Evolutionary conservation across 371 early-diverging fungal genomes (phyloP).

Genomic region (Dinochytrium kinnereticum): DNA sequence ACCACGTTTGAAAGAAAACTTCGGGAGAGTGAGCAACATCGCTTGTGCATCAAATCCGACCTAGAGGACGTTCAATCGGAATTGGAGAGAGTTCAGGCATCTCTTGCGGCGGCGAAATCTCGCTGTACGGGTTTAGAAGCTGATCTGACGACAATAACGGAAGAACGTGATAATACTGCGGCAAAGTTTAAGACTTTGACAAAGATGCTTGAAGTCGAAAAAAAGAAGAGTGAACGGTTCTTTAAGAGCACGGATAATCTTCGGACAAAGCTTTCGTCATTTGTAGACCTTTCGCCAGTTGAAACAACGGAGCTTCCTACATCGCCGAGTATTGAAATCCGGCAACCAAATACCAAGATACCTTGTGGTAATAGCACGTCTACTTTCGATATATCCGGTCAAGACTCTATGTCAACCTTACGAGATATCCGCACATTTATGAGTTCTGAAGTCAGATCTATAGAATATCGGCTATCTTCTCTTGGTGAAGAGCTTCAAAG

Average conservation of each 20-base stretch:
- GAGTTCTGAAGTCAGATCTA: neutral
- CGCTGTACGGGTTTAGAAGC: neutral
- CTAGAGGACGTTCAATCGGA: neutral
- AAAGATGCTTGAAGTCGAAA: neutral
- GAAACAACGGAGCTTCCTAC: neutral
- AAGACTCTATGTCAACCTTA: neutral
- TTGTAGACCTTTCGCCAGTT: conserved; percentile 1
- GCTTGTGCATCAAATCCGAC: neutral
- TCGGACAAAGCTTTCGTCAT: neutral
- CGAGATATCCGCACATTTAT: neutral
- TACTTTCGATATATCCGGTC: neutral
- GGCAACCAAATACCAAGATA: no score
- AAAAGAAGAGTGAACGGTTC: neutral
- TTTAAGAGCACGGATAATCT: conserved; percentile 18
- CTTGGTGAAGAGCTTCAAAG: conserved; percentile 4
- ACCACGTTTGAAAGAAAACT: neutral
- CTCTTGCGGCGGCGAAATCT: neutral
- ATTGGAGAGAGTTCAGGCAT: neutral
- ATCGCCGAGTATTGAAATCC: neutral
- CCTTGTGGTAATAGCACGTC: neutral
- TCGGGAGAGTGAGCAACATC: neutral
- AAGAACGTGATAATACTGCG: neutral
- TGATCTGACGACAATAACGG: neutral
- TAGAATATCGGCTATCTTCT: neutral
- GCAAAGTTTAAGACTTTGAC: neutral